Evolutionary conservation across 2,329 filamentous ascomycete genomes (phyloP), one percentile per base, ranked within the genome.

Genomic region (Xylariaceae sp.): DNA sequence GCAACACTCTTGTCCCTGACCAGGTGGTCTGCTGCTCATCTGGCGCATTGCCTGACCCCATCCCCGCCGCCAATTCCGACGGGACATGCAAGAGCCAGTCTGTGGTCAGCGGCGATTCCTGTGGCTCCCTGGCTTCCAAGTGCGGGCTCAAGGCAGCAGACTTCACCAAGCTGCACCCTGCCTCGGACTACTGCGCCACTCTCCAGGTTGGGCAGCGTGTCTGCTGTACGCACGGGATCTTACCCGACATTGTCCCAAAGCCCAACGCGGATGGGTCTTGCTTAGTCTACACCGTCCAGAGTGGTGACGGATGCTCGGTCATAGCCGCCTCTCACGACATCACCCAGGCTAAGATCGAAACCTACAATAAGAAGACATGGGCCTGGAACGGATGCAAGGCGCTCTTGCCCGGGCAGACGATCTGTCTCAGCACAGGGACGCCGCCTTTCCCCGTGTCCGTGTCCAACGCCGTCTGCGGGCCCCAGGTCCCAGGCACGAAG

Each of bases 251-350:
- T 24, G 61, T 51, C 1, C 76, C 76, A 0, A 64, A 74, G 62
- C 71, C 72, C 1, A 59, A 65, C 28, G 46, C 62, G 2, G 71
- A 78, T 29, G 76, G 76, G 1, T 67, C 68, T 0, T 79, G 77
- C 48, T 61, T 52, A 2, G 63, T 66, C 3, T 74, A 77, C 56
- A 63, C 53, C 0, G 69, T 77, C 17, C 57, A 69, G 45, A 43
- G 58, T 0, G 69, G 66, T 0, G 75, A 78, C 28, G 61, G 56
- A 1, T 79, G 77, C 61, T 60, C 58, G 24, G 47, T 2, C 4
- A 66, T 79, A 0, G 69, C 70, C 0, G 62, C 61, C 2, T 45
- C 54, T 17, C 50, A 64, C 47, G 52, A 58, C 6, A 44, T 72
- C 12, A 68, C 53, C 1, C 34, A 51, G 8, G 33, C 49, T 3